phyloP scores from a whole-genome alignment of 768 basidiomycete genomes.

The Mycena leptocephala region DNA sequence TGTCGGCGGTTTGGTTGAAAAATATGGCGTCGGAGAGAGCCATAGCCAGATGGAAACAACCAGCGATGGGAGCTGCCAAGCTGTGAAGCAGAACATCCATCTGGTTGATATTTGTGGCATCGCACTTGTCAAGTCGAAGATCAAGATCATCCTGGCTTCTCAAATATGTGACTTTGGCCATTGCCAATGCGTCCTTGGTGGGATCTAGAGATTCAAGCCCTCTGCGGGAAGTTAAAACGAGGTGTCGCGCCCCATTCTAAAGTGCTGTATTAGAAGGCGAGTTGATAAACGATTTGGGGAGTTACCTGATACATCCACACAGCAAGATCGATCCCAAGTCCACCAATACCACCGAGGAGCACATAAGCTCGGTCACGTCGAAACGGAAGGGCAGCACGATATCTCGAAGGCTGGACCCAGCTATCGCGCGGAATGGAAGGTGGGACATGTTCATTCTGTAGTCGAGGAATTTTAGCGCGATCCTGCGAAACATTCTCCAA shows the following conservation, averaged over 20 bases:
- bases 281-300: background rate
- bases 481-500: too few species aligned
- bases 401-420: too few species aligned
- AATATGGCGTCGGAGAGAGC: constrained; percentile 15
- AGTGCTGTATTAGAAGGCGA: background rate
- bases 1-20: constrained; percentile 2
- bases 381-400: background rate
- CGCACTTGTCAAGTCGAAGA: constrained; percentile 6
- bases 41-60: constrained; percentile 16
- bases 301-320: constrained; percentile 23
- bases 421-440: too few species aligned
- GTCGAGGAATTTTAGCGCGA: too few species aligned
- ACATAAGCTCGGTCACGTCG: background rate
- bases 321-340: constrained; percentile 8
- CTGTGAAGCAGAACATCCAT: background rate
- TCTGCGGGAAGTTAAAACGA: constrained; percentile 5
- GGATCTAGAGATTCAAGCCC: constrained; percentile 5
- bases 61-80: constrained; percentile 4
- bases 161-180: constrained; percentile 10
- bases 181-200: background rate
- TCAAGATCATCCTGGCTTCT: background rate
- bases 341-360: constrained; percentile 8
- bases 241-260: constrained; percentile 11
- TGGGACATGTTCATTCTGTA: too few species aligned
- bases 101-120: background rate